These are phyloP conservation scores for Lactarius vividus DNA, from an alignment of 768 basidiomycete species.

Conservation along the genomic window DNA sequence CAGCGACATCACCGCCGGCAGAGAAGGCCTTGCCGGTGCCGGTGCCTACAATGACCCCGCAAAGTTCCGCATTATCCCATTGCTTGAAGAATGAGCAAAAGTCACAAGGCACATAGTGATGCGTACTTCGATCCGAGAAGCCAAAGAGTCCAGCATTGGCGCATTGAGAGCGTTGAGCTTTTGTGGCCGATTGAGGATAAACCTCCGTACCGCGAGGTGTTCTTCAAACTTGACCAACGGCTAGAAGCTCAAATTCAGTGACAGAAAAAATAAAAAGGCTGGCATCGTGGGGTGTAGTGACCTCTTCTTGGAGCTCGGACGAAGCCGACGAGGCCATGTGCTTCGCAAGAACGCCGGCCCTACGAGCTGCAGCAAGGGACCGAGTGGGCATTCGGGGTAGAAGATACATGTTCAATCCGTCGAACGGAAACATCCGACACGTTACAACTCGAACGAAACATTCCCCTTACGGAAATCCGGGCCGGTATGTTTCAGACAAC, in stretches of 20 bases:
- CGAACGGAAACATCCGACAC: background rate
- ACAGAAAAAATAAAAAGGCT: background rate
- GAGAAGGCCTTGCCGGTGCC: conserved; percentile 82
- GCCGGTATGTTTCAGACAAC: conserved; percentile 4
- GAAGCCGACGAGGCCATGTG: conserved; percentile 35
- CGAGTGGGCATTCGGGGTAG: conserved; percentile 19
- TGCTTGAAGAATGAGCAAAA: conserved; percentile 43
- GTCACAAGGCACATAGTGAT: background rate
- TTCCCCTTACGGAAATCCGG: background rate
- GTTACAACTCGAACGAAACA: background rate
- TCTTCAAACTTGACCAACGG: conserved; percentile 67
- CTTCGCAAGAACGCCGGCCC: conserved; percentile 35
- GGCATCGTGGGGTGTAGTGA: background rate
- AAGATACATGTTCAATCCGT: conserved; percentile 10
- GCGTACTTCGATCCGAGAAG: conserved; percentile 72
- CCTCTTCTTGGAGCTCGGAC: conserved; percentile 19
- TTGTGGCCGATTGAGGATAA: conserved; percentile 72
- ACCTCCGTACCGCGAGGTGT: conserved; percentile 59
- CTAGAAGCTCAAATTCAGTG: conserved; percentile 26
- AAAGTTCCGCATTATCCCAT: conserved; percentile 71
- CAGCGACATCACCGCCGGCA: conserved; percentile 89
- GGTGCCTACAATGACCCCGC: conserved; percentile 67
- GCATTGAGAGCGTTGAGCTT: conserved; percentile 83
- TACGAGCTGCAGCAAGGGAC: conserved; percentile 31
- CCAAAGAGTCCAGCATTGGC: conserved; percentile 70